These are phyloP conservation scores for Xylaria hypoxylon DNA, from an alignment of 2,329 filamentous ascomycete species.

Conservation along the genomic window DNA sequence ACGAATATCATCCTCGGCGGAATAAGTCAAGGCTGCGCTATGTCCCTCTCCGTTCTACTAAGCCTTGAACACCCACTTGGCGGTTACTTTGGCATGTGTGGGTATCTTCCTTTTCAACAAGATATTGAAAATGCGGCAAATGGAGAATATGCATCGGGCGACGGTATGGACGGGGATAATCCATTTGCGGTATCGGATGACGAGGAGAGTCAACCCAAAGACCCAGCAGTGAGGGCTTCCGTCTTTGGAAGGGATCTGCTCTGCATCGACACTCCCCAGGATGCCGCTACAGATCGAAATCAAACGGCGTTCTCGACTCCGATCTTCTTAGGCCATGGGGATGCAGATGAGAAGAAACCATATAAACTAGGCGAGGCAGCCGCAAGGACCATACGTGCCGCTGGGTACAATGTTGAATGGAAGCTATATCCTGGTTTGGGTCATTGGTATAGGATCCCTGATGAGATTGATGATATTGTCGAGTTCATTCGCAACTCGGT, in stretches of 20 bases:
- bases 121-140: conserved; percentile 51
- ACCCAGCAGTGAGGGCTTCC: conserved; percentile 44
- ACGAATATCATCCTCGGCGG: conserved; percentile 62
- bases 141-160: conserved; percentile 22
- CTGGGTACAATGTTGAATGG: conserved; percentile 54
- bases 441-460: conserved; percentile 62
- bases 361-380: conserved; percentile 50
- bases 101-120: conserved; percentile 57
- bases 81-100: conserved; percentile 61
- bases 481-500: conserved; percentile 47
- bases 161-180: conserved; percentile 33
- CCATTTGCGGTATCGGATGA: conserved; percentile 33
- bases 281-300: no score
- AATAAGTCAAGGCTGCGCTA: conserved; percentile 66
- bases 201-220: conserved; percentile 19
- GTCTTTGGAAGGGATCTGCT: conserved; percentile 52
- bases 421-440: conserved; percentile 55
- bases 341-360: conserved; percentile 55
- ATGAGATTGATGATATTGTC: conserved; percentile 61
- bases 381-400: conserved; percentile 45
- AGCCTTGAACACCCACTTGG: conserved; percentile 54
- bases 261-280: conserved; percentile 30
- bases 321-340: conserved; percentile 59
- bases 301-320: no score
- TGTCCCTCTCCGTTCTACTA: conserved; percentile 57